phyloP scores from a whole-genome alignment of 2,329 filamentous ascomycete genomes.

The Chalaropsis ovoidea region DNA sequence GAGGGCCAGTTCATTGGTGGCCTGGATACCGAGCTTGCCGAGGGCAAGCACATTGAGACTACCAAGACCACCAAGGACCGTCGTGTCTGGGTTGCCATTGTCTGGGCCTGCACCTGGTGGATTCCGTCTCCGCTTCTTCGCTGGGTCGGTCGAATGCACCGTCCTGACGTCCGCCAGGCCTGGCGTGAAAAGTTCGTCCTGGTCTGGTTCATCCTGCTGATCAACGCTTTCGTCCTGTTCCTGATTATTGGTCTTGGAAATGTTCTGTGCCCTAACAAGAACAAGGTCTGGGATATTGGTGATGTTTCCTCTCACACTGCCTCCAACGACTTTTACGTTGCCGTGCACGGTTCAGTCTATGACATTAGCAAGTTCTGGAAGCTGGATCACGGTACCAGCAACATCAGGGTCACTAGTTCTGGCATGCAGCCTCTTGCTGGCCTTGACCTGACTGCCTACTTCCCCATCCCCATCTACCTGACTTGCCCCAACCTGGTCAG shows the following conservation, averaged over 20 bases:
- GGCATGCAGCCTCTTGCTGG: constrained; percentile 73
- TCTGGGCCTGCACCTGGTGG: constrained; percentile 87
- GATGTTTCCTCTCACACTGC: constrained; percentile 63
- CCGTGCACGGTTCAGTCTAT: constrained; percentile 79
- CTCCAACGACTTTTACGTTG: constrained; percentile 74
- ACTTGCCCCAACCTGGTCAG: constrained; percentile 66
- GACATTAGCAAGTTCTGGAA: constrained; percentile 86
- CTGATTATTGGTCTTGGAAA: constrained; percentile 83
- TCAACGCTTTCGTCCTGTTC: constrained; percentile 78
- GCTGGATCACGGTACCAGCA: constrained; percentile 67
- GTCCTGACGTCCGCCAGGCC: constrained; percentile 90
- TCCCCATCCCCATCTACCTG: constrained; percentile 62
- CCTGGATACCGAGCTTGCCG: constrained; percentile 67
- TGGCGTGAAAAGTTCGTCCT: constrained; percentile 94
- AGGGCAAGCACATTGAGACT: constrained; percentile 66
- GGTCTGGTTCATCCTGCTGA: constrained; percentile 64
- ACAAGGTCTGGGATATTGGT: constrained; percentile 72
- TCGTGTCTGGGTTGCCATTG: constrained; percentile 67
- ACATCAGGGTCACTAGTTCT: constrained; percentile 47
- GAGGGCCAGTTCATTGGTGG: constrained; percentile 58
- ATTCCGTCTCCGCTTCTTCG: constrained; percentile 77
- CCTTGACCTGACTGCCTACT: constrained; percentile 71
- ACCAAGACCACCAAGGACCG: constrained; percentile 53
- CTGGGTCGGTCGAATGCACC: constrained; percentile 87
- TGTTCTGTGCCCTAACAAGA: constrained; percentile 77